Percentiles rank a stretch among this genome's conserved stretches.
Conservation (phyloP, 495 filamentous ascomycete species). For the Xylaria palmicola region DNA sequence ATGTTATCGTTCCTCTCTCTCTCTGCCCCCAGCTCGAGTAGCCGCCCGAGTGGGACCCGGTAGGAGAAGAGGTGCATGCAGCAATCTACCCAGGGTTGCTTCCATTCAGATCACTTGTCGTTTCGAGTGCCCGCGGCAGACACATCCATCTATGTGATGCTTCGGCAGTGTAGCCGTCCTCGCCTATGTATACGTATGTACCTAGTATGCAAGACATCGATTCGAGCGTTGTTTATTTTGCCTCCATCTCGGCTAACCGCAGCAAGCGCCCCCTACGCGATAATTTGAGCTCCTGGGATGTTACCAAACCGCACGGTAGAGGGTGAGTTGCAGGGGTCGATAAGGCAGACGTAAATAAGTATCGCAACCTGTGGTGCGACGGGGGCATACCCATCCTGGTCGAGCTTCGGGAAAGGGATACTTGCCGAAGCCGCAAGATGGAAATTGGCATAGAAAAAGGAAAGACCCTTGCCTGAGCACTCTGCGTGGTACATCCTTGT, state of each 20-base stretch:
- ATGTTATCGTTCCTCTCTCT: conserved; percentile 11
- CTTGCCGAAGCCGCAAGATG: no score
- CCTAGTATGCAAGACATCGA: not conserved
- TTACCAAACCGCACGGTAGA: not conserved
- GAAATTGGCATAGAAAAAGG: not conserved
- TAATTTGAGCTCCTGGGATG: not conserved
- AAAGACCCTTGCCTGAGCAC: not conserved
- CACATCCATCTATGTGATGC: conserved; percentile 1
- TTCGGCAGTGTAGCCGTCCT: not conserved
- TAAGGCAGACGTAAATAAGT: not conserved
- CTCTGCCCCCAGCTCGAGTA: conserved; percentile 5
- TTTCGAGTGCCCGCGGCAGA: not conserved
- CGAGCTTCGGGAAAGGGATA: not conserved
- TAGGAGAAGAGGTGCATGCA: conserved; percentile 7
- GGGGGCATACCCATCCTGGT: not conserved
- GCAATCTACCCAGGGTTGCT: not conserved
- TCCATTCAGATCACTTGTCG: not conserved
- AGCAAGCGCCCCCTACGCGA: conserved; percentile 3
- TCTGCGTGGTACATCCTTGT: not conserved
- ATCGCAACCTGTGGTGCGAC: conserved; percentile 3
- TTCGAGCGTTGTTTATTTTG: not conserved
- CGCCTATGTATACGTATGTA: not conserved
- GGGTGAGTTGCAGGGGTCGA: conserved; percentile 5
- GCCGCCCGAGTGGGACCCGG: conserved; percentile 12
- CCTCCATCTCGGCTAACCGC: not conserved